Evolutionary conservation across 2,329 filamentous ascomycete genomes (phyloP), one percentile per base, ranked within the genome.

Genomic region (Ceratocystis variospora): DNA sequence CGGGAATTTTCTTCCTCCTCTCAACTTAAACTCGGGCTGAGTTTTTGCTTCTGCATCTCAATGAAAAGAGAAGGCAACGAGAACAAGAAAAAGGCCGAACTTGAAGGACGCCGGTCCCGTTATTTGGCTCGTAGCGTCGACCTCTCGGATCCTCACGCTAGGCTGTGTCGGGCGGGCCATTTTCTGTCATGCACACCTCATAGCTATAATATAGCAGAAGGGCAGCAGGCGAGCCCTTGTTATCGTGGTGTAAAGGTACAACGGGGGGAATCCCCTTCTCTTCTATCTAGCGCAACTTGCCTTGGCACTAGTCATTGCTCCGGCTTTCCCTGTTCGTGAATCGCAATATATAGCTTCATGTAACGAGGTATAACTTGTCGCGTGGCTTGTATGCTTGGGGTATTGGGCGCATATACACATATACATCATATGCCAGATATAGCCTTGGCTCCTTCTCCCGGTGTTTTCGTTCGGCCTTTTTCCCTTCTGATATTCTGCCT

Each of bases 21-120:
- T 31, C 33, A 59, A 59, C 55, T 31, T 59, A 59, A 59, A 59
- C 17, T 31, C 55, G 55, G 55, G 55, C 31, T 59, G 55, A 37
- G 55, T 59, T 59, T 59, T 28, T 25, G 55, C 25, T 31, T 17
- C 22, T 33, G 17, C 19, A 1, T 31, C 12, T 2, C 25, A n/a
- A 55, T 15, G 50, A 8, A 55, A 22, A 48, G 8, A 22, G 8
- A 48, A 55, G 25, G 15, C 4, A 31, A 31, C 12, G 22, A 55
- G 25, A 55, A 25, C 10, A 55, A 48, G 19, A 55, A 37, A 59
- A 59, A 59, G 28, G 28, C 28, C 55, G 55, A 59, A 37, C 25
- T 31, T 31, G 31, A 37, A n/a, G 33, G 55, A 22, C 55, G 12
- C 55, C 15, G 55, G 28, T 3, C 55, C 48, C 48, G 48, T 53